Evolutionary conservation across 2,329 filamentous ascomycete species (phyloP), one percentile per base, ranked within the genome.

Genomic region (Calonectria naviculata): DNA sequence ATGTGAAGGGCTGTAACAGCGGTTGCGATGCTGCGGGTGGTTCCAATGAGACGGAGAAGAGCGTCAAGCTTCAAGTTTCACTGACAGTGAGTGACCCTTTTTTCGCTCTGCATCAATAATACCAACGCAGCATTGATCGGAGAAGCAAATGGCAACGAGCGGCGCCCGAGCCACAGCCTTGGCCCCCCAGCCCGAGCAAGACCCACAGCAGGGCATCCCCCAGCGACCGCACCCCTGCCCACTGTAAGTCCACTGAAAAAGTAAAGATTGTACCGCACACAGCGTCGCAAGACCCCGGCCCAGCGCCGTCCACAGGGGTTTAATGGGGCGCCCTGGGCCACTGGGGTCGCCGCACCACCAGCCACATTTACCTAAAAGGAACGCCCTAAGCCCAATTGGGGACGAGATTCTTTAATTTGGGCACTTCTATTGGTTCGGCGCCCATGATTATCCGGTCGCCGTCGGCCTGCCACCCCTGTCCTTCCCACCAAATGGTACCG

Each of bases 371-470:
- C 24, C 61, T 68, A 52, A 49, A 58, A 31, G 47, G 58, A 26
- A 29, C 29, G 26, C 63, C 71, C 78, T 81, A 80, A 77, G 72
- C 80, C 75, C n/a, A 69, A 80, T 80, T 71, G 66, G 79, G 76
- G 68, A 62, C 71, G 70, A 61, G 68, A 71, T 69, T 68, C 60
- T 65, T 54, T 38, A 65, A 72, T 76, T 63, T 12, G 12, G 52
- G 15, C 9, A 13, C 3, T 34, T 9, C 73, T 26, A 81, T 82
- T 82, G 76, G 80, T 0, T 63, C 80, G 80, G 80, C 69, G 46
- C 12, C 26, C 31, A 13, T 44, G 78, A 81, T 80, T 77, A 77
- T 82, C 80, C 80, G 80, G 47, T 62, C 61, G 61, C 78, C 75
- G 78, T 68, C 54, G 66, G 70, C 46, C 58, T 41, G 36, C 38